These are phyloP conservation scores for Pugionium cornutum DNA, from an alignment of 345 rosid genomes.

Conservation along the genomic window DNA sequence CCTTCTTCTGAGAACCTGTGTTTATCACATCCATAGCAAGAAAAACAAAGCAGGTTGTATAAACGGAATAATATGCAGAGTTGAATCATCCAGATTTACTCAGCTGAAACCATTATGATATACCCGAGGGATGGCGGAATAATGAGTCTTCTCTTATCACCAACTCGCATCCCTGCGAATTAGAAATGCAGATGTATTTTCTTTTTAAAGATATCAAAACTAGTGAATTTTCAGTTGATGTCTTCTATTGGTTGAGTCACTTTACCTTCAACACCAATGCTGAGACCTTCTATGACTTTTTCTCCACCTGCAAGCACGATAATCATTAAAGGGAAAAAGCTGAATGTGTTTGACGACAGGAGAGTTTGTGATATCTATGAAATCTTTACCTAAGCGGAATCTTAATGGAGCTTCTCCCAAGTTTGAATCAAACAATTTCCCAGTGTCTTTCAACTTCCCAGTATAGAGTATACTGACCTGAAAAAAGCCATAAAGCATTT, in stretches of 20 bases:
- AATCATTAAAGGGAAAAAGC: background rate
- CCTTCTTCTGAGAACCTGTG: slow-evolving; percentile 54
- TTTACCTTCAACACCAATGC: slow-evolving; percentile 65
- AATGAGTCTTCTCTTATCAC: slow-evolving; percentile 74
- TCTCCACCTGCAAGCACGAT: slow-evolving; percentile 43
- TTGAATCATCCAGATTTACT: slow-evolving; percentile 2
- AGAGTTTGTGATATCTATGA: background rate
- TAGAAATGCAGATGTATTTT: background rate
- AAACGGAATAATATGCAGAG: background rate
- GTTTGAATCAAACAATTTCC: slow-evolving; percentile 52
- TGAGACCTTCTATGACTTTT: slow-evolving; percentile 49
- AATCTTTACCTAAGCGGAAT: slow-evolving; percentile 55
- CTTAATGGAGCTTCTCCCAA: slow-evolving; percentile 41
- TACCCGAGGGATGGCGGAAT: slow-evolving; percentile 88
- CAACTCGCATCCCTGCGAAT: slow-evolving; percentile 77
- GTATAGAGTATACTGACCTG: slow-evolving; percentile 54
- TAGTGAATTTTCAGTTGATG: background rate
- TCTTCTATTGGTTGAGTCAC: slow-evolving; percentile 3
- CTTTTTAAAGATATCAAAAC: background rate
- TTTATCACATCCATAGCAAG: slow-evolving; percentile 13
- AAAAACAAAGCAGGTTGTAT: slow-evolving; percentile 4
- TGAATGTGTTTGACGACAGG: background rate
- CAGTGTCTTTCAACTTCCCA: slow-evolving; percentile 54
- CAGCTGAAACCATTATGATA: slow-evolving; percentile 10
- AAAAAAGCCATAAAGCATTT: slow-evolving; percentile 11